These are phyloP conservation scores for Irpex sp. DNA, from an alignment of 1,284 basidiomycete species.

Conservation along the genomic window DNA sequence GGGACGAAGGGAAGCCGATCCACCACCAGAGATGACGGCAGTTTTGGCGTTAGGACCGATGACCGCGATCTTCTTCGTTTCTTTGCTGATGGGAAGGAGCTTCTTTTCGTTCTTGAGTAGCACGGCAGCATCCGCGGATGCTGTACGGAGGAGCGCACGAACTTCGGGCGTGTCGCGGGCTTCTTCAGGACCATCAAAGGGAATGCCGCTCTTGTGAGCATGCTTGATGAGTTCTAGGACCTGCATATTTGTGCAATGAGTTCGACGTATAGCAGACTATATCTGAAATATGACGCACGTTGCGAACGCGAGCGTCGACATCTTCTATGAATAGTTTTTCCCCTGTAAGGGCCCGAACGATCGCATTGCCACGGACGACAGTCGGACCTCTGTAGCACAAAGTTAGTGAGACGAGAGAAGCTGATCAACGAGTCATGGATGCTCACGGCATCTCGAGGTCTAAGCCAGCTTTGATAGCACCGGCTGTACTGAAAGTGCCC, in stretches of 20 bases:
- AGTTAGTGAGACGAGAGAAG: slow-evolving; percentile 55
- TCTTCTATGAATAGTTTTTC: slow-evolving; percentile 55
- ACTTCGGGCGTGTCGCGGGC: slow-evolving; percentile 63
- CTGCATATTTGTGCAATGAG: slow-evolving; percentile 45
- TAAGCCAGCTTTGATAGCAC: slow-evolving; percentile 73
- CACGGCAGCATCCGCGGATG: slow-evolving; percentile 72
- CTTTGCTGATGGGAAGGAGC: slow-evolving; percentile 62
- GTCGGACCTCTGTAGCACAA: slow-evolving; percentile 53
- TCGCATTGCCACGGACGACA: slow-evolving; percentile 53
- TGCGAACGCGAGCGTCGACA: slow-evolving; percentile 73
- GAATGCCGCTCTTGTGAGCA: slow-evolving; percentile 45
- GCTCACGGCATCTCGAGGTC: slow-evolving; percentile 82
- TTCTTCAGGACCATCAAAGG: slow-evolving; percentile 62
- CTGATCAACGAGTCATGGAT: neutral
- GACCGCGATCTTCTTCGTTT: slow-evolving; percentile 67
- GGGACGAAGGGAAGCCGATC: slow-evolving; percentile 75
- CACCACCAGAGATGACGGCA: slow-evolving; percentile 75
- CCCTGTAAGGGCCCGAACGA: slow-evolving; percentile 46
- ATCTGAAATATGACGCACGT: slow-evolving; percentile 55
- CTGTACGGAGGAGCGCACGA: slow-evolving; percentile 61
- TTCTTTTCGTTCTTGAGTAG: slow-evolving; percentile 71
- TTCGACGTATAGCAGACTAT: slow-evolving; percentile 59
- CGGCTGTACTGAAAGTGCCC: slow-evolving; percentile 70
- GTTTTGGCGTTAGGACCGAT: slow-evolving; percentile 81
- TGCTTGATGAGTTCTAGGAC: slow-evolving; percentile 21